Percentiles rank a stretch among this genome's conserved stretches.
Conservation (phyloP, 805 yeast genomes). For the Metschnikowia peoriensis region DNA sequence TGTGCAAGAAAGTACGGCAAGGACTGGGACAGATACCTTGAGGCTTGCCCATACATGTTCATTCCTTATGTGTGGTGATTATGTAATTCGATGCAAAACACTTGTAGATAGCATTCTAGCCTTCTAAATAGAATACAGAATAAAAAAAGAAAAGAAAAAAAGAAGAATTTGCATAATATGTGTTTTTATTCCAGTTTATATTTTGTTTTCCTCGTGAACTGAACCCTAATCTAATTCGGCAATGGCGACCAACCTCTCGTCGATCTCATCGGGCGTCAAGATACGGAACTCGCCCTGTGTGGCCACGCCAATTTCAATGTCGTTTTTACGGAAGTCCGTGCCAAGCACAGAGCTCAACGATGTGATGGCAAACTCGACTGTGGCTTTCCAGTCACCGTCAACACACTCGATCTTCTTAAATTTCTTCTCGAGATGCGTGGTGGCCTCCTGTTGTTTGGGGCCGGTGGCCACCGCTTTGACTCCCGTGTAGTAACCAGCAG, state of each 20-base stretch:
- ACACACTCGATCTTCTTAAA: conserved; percentile 68
- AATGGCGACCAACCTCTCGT: conserved; percentile 87
- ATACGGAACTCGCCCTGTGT: conserved; percentile 67
- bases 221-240: conserved; percentile 83
- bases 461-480: conserved; percentile 93
- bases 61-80: conserved; percentile 77
- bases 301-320: conserved; percentile 91
- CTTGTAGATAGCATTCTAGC: too few species aligned
- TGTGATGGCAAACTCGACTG: conserved; percentile 85
- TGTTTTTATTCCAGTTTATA: too few species aligned
- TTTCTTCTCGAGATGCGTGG: conserved; percentile 84
- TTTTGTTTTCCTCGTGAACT: neutral
- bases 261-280: conserved; percentile 83
- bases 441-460: conserved; percentile 95
- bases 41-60: conserved; percentile 87
- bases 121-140: too few species aligned
- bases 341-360: conserved; percentile 84
- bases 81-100: neutral
- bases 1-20: conserved; percentile 87
- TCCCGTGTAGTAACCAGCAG: conserved; percentile 93
- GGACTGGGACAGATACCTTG: conserved; percentile 86
- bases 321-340: conserved; percentile 91
- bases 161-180: neutral
- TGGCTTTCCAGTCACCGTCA: conserved; percentile 82
- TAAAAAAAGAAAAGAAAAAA: too few species aligned